Evolutionary conservation across 1,139 yeast species (phyloP).

Genomic region (Geotrichum candidum): DNA sequence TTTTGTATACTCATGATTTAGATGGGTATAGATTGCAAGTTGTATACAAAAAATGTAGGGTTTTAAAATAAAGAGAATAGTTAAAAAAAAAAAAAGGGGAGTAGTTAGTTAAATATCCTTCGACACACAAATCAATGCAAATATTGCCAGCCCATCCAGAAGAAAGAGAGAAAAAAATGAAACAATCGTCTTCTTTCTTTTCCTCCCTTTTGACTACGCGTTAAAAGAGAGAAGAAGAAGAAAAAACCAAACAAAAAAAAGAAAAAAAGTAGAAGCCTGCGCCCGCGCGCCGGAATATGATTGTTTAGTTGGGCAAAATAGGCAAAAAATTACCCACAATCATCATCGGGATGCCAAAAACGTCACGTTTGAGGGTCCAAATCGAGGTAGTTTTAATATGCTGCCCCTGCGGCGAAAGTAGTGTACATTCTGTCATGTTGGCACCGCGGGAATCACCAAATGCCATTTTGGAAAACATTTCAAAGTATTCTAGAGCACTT

Average conservation of each 20-base stretch:
- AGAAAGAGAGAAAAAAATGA: not conserved
- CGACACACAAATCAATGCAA: too few species aligned
- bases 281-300: too few species aligned
- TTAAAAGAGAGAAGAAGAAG: not conserved
- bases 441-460: conserved; percentile 86
- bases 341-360: conserved; percentile 95
- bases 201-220: not conserved
- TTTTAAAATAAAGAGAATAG: not conserved
- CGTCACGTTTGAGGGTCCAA: conserved; percentile 87
- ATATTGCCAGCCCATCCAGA: too few species aligned
- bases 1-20: too few species aligned
- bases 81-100: not conserved
- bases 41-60: too few species aligned
- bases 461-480: conserved; percentile 76
- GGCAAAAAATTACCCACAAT: conserved; percentile 62
- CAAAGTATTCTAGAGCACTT: conserved; percentile 81
- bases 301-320: conserved; percentile 15
- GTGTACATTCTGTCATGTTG: conserved; percentile 79
- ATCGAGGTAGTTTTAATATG: conserved; percentile 67
- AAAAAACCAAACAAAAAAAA: too few species aligned
- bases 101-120: too few species aligned
- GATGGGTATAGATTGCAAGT: too few species aligned
- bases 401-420: conserved; percentile 50
- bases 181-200: not conserved
- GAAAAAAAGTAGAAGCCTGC: too few species aligned